Conservation (phyloP, 1,284 basidiomycete species). For the Paramarasmius palmivorus region DNA sequence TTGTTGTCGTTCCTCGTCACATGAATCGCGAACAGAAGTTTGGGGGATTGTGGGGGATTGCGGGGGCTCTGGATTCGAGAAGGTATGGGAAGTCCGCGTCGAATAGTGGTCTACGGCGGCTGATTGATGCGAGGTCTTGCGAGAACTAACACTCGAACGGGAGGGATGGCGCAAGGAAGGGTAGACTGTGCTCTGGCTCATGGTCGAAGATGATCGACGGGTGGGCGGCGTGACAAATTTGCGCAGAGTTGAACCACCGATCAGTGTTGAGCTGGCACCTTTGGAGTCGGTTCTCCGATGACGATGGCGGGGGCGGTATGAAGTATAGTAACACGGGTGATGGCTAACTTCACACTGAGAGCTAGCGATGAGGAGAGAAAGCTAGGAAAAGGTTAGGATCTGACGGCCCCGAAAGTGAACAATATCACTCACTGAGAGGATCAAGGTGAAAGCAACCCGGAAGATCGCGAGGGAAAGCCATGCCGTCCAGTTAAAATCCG, state of each 20-base stretch:
- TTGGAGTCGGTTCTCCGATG: no score
- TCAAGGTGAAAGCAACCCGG: conserved; percentile 51
- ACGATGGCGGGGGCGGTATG: neutral
- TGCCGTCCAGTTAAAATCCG: conserved; percentile 40
- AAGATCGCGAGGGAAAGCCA: conserved; percentile 55
- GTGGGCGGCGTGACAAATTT: neutral
- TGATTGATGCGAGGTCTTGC: neutral
- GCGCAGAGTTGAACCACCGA: neutral
- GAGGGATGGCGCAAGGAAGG: conserved; percentile 26
- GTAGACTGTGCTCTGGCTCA: neutral
- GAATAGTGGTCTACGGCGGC: conserved; percentile 13
- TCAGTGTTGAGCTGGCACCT: neutral
- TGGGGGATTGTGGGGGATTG: neutral
- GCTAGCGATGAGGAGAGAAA: neutral
- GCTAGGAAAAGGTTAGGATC: neutral
- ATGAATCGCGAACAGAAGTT: neutral
- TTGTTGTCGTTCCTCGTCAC: conserved; percentile 3
- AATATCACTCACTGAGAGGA: conserved; percentile 45
- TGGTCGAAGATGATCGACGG: neutral
- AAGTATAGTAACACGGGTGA: neutral
- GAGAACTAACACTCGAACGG: conserved; percentile 26
- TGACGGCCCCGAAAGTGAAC: no score
- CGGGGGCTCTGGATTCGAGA: neutral
- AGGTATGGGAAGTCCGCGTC: neutral
- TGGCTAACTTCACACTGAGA: neutral